These are phyloP conservation scores for Waltergamsia citrina DNA, from an alignment of 2,329 filamentous ascomycete species.

Conservation along the genomic window DNA sequence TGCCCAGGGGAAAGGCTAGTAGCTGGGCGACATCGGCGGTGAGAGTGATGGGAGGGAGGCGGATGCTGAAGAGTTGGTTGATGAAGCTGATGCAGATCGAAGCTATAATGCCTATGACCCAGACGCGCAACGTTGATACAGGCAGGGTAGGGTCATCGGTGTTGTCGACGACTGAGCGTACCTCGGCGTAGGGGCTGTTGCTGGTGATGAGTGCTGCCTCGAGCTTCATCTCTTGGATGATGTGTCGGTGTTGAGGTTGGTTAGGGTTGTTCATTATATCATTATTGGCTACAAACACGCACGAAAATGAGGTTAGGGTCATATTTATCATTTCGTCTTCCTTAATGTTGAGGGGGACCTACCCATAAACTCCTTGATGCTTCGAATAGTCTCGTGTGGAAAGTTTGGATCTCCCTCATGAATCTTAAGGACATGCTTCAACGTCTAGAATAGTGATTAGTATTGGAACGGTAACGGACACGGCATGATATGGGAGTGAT, in stretches of 20 bases:
- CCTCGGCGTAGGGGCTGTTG: constrained; percentile 46
- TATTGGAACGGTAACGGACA: too few species aligned
- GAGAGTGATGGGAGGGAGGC: constrained; percentile 39
- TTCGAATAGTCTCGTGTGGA: constrained; percentile 11
- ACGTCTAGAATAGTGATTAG: constrained; percentile 10
- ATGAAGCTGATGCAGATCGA: constrained; percentile 32
- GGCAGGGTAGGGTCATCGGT: constrained; percentile 39
- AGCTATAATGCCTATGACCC: constrained; percentile 39
- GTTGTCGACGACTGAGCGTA: constrained; percentile 44
- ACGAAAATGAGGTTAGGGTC: constrained; percentile 14
- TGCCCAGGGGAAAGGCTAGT: constrained; percentile 36
- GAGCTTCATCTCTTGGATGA: constrained; percentile 42
- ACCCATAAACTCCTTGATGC: constrained; percentile 16
- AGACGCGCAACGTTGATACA: constrained; percentile 40
- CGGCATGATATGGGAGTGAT: too few species aligned
- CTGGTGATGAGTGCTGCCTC: constrained; percentile 41
- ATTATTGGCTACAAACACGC: constrained; percentile 14
- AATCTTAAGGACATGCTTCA: constrained; percentile 13
- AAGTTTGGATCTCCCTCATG: constrained; percentile 17
- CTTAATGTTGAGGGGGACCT: constrained; percentile 14
- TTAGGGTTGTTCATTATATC: constrained; percentile 23
- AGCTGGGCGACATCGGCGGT: constrained; percentile 44
- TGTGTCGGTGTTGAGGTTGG: constrained; percentile 21
- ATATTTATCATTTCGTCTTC: constrained; percentile 12
- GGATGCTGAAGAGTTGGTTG: constrained; percentile 47